Evolutionary conservation across 805 yeast species (phyloP).

Genomic region (Zygosaccharomyces siamensis): DNA sequence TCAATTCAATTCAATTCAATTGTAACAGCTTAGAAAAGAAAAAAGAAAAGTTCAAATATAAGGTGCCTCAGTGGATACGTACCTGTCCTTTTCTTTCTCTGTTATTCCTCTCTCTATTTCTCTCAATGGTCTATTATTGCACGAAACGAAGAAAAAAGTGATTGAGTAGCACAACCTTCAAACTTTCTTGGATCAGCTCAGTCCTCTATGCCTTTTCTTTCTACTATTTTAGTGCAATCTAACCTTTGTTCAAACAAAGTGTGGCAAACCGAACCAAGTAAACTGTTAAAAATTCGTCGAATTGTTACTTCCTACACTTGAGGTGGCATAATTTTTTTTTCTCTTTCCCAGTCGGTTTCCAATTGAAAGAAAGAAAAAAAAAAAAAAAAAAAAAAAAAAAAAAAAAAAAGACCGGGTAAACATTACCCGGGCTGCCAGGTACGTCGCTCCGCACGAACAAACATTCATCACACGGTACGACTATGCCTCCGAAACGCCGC

Average conservation of each 20-base stretch:
- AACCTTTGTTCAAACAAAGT: conserved; percentile 4
- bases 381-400: not conserved
- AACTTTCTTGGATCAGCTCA: conserved; percentile 6
- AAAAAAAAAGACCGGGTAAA: conserved; percentile 3
- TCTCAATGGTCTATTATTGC: not conserved
- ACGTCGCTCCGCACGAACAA: not conserved
- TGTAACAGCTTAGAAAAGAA: not conserved
- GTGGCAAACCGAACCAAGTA: conserved; percentile 6
- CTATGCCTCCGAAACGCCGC: no score
- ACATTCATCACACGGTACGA: no score
- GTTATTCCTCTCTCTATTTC: not conserved
- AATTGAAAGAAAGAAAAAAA: not conserved
- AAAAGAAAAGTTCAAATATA: not conserved
- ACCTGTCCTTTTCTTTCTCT: not conserved
- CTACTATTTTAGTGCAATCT: not conserved
- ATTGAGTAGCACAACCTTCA: conserved; percentile 4
- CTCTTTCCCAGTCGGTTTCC: not conserved
- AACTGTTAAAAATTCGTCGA: not conserved
- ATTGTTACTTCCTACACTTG: not conserved
- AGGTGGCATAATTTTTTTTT: conserved; percentile 3
- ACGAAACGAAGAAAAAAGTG: not conserved
- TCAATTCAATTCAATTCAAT: not conserved
- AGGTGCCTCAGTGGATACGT: not conserved
- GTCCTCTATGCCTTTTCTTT: not conserved
- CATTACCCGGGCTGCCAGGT: not conserved